These are phyloP conservation scores for Lachnellula suecica DNA, from an alignment of 2,329 filamentous ascomycete genomes.

Conservation along the genomic window DNA sequence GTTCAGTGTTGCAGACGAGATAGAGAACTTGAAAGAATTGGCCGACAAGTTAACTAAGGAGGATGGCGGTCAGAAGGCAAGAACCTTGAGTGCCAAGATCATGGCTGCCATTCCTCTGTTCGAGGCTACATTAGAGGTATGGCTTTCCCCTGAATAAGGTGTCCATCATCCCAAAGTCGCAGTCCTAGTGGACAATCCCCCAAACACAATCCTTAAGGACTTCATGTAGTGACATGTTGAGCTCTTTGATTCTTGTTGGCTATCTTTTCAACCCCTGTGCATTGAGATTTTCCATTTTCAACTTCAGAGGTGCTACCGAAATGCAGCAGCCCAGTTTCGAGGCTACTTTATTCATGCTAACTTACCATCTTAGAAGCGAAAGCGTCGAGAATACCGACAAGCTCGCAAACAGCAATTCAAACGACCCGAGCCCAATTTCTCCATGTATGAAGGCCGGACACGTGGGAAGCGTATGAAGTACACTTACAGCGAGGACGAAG, in stretches of 20 bases:
- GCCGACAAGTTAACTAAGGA: conserved; percentile 73
- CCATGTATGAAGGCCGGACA: conserved; percentile 92
- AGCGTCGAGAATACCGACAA: conserved; percentile 86
- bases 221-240: background rate
- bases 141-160: conserved; percentile 26
- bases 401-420: conserved; percentile 74
- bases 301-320: no score
- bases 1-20: conserved; percentile 89
- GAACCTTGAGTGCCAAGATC: conserved; percentile 76
- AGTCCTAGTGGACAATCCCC: background rate
- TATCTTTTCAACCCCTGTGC: no score
- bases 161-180: background rate
- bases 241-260: no score
- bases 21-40: conserved; percentile 78
- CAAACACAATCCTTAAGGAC: background rate
- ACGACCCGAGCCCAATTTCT: conserved; percentile 84
- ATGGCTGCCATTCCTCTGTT: conserved; percentile 80
- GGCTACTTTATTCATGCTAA: background rate
- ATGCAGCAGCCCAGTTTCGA: no score
- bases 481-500: conserved; percentile 89
- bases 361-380: conserved; percentile 69
- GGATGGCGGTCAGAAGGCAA: conserved; percentile 81
- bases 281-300: no score
- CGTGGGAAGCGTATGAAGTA: conserved; percentile 96
- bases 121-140: conserved; percentile 86